Evolutionary conservation across 768 basidiomycete genomes (phyloP).

Genomic region (Fomitopsis pulvina): DNA sequence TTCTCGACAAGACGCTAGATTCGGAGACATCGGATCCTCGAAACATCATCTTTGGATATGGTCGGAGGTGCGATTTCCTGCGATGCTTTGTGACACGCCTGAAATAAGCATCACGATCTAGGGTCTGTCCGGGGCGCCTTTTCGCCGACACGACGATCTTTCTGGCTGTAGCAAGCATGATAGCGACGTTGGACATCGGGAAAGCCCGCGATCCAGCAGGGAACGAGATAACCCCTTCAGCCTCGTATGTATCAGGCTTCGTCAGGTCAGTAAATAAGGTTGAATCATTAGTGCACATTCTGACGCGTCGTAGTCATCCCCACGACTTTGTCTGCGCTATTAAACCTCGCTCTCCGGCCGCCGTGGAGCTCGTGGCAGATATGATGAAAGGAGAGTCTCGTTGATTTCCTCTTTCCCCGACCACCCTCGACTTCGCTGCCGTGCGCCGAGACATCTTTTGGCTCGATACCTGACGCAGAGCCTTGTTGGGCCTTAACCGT

Average conservation of each 20-base stretch:
- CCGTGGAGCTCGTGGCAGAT: no score
- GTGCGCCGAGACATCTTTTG: no score
- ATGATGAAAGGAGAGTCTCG: no score
- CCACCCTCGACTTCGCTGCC: no score
- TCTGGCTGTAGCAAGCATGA: slow-evolving; percentile 38
- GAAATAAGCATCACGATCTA: slow-evolving; percentile 10
- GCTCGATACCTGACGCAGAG: no score
- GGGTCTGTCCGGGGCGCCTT: slow-evolving; percentile 49
- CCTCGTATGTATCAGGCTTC: slow-evolving; percentile 36
- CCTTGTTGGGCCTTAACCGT: no score
- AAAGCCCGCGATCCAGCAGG: slow-evolving; percentile 37
- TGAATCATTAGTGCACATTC: not conserved
- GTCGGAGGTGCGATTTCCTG: slow-evolving; percentile 32
- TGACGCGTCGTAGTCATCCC: not conserved
- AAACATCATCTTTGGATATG: slow-evolving; percentile 51
- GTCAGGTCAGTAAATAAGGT: slow-evolving; percentile 33
- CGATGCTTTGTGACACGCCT: not conserved
- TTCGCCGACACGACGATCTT: slow-evolving; percentile 44
- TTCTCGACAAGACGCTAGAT: slow-evolving; percentile 11
- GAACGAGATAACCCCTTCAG: slow-evolving; percentile 29
- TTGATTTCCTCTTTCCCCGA: no score
- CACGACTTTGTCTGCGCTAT: not conserved
- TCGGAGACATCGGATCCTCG: slow-evolving; percentile 30
- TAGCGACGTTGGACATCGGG: slow-evolving; percentile 39
- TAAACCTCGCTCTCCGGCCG: not conserved